Evolutionary conservation across 495 filamentous ascomycete genomes (phyloP).

Genomic region (Thermochaetoides thermophila): DNA sequence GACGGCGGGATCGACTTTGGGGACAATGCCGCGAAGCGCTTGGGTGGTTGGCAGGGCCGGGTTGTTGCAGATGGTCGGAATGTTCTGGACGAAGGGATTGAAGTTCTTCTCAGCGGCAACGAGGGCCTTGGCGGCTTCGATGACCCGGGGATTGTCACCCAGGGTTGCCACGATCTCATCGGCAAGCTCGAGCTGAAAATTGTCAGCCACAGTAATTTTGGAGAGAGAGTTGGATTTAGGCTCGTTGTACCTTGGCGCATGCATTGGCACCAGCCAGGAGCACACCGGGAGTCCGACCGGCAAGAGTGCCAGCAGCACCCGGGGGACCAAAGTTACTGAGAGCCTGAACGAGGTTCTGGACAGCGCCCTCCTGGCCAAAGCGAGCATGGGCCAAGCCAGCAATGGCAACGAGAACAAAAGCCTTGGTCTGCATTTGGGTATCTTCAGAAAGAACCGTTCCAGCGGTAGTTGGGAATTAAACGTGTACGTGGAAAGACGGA

Average conservation of each 20-base stretch:
- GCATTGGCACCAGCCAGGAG: conserved; percentile 42
- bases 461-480: conserved; percentile 8
- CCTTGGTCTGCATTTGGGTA: conserved; percentile 11
- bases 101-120: conserved; percentile 55
- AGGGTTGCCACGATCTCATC: conserved; percentile 42
- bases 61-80: conserved; percentile 43
- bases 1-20: conserved; percentile 43
- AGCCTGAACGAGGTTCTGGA: conserved; percentile 29
- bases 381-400: conserved; percentile 33
- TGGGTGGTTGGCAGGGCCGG: conserved; percentile 37
- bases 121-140: conserved; percentile 43
- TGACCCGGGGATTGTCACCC: conserved; percentile 32
- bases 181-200: conserved; percentile 36
- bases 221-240: neutral
- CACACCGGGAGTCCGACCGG: conserved; percentile 33
- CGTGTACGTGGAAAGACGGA: conserved; percentile 1
- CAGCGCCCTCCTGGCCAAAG: conserved; percentile 39
- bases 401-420: conserved; percentile 14
- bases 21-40: conserved; percentile 42
- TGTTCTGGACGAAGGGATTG: conserved; percentile 42
- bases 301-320: conserved; percentile 39
- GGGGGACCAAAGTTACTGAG: conserved; percentile 33
- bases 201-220: neutral
- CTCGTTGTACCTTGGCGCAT: conserved; percentile 34
- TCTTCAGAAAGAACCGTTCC: conserved; percentile 7